phyloP scores from a whole-genome alignment of 805 yeast genomes.

The Spathaspora arborariae region DNA sequence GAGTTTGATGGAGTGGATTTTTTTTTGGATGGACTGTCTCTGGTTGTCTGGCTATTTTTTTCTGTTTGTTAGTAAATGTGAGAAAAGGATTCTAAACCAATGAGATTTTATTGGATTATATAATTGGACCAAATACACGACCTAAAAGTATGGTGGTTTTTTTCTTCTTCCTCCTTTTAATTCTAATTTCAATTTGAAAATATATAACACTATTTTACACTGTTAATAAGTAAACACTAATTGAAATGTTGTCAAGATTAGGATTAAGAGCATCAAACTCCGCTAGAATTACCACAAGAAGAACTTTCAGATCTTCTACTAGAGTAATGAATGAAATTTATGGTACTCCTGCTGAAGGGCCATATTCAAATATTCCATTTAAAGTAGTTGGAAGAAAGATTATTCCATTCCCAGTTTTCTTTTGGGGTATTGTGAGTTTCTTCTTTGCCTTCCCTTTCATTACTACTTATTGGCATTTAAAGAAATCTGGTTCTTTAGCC shows the following conservation, averaged over 20 bases:
- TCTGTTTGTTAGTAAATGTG: not conserved
- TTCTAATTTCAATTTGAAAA: not conserved
- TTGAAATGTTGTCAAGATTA: conserved; percentile 22
- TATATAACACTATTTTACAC: no score
- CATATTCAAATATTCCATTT: conserved; percentile 91
- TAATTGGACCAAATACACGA: conserved; percentile 1
- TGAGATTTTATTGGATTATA: conserved; percentile 14
- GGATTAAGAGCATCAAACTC: conserved; percentile 9
- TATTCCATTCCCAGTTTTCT: conserved; percentile 79
- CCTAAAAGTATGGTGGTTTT: not conserved
- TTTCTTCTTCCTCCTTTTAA: not conserved
- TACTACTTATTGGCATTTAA: conserved; percentile 75
- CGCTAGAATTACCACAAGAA: conserved; percentile 11
- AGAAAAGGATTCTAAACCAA: conserved; percentile 10
- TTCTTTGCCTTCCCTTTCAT: conserved; percentile 64
- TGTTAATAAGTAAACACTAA: not conserved
- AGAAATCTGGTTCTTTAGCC: conserved; percentile 67
- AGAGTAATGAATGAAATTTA: conserved; percentile 29
- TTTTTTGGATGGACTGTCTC: not conserved
- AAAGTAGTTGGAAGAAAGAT: conserved; percentile 83
- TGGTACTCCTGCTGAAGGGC: conserved; percentile 53
- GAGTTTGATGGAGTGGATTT: not conserved
- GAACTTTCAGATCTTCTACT: conserved; percentile 47
- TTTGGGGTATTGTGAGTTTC: conserved; percentile 68
- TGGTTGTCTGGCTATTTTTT: not conserved